Evolutionary conservation across 1,284 basidiomycete genomes (phyloP).

Genomic region (Erythrobasidium hasegawianum): DNA sequence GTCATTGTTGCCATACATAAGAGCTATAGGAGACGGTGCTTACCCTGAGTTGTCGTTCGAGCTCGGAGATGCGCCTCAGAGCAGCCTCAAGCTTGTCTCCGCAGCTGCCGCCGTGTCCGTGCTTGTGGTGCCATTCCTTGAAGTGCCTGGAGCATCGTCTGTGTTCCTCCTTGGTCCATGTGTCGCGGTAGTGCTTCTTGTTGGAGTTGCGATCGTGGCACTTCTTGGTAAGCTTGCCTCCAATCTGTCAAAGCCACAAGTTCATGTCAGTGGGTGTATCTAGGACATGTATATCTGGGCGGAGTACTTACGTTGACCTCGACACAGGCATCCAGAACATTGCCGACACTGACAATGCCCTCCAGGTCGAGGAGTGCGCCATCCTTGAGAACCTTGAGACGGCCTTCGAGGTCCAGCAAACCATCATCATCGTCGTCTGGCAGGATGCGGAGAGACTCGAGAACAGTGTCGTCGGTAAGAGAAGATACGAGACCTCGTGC

Average conservation of each 20-base stretch:
- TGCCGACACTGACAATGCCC: constrained; percentile 20
- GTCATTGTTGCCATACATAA: too few relatives aligned
- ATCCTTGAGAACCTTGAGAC: constrained; percentile 26
- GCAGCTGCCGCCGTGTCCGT: constrained; percentile 13
- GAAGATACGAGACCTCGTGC: background rate
- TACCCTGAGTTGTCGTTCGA: constrained; percentile 23
- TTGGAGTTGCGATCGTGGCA: constrained; percentile 13
- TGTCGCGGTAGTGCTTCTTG: constrained; percentile 9
- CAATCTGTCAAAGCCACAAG: constrained; percentile 1
- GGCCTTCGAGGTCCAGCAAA: constrained; percentile 24
- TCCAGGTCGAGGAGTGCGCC: constrained; percentile 21
- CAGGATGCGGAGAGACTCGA: constrained; percentile 26
- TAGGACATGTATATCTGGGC: too few relatives aligned
- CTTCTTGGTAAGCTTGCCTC: constrained; percentile 8
- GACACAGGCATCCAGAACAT: constrained; percentile 20
- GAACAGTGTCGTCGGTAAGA: constrained; percentile 4
- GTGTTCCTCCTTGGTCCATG: constrained; percentile 30
- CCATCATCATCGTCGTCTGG: constrained; percentile 32
- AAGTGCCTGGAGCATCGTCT: constrained; percentile 31
- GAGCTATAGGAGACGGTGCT: background rate
- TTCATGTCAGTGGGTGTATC: background rate
- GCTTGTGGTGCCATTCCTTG: constrained; percentile 27
- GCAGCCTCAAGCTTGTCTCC: constrained; percentile 14
- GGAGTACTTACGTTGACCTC: constrained; percentile 19
- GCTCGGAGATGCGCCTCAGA: constrained; percentile 13